Conservation (phyloP, 805 yeast genomes). For the Ogataea degrootiae region DNA sequence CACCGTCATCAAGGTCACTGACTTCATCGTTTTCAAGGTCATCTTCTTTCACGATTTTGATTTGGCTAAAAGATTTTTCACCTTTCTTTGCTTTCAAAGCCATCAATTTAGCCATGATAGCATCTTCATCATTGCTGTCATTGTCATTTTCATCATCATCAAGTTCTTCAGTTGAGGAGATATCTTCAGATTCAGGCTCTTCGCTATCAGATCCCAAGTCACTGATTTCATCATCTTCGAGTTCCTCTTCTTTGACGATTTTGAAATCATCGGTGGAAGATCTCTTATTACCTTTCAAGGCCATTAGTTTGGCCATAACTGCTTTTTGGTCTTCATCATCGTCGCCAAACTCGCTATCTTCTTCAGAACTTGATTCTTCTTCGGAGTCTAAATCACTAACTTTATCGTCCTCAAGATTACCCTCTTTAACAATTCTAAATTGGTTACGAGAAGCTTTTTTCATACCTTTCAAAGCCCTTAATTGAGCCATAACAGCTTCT, state of each 20-base stretch:
- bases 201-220: not conserved
- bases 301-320: constrained; percentile 58
- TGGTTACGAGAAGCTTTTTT: constrained; percentile 23
- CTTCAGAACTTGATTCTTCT: not conserved
- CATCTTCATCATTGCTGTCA: constrained; percentile 35
- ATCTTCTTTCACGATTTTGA: constrained; percentile 7
- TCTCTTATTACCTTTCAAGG: constrained; percentile 42
- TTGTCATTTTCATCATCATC: constrained; percentile 6
- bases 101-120: constrained; percentile 54
- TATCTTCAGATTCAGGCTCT: constrained; percentile 1
- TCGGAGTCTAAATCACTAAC: constrained; percentile 10
- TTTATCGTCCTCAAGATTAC: constrained; percentile 22
- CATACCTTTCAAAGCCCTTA: constrained; percentile 22
- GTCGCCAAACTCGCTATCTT: not conserved
- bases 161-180: not conserved
- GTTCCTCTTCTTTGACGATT: constrained; percentile 7
- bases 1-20: not conserved
- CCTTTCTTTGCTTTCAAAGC: constrained; percentile 45
- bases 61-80: not conserved
- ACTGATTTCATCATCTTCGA: constrained; percentile 10
- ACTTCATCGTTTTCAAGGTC: not conserved
- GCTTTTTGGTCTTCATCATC: constrained; percentile 38
- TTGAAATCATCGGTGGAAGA: not conserved
- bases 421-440: constrained; percentile 28
- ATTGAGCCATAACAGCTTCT: constrained; percentile 22